Percentiles rank a stretch among this genome's conserved stretches.
Conservation (phyloP, 2,329 filamentous ascomycete genomes). For the Ciborinia camelliae region DNA sequence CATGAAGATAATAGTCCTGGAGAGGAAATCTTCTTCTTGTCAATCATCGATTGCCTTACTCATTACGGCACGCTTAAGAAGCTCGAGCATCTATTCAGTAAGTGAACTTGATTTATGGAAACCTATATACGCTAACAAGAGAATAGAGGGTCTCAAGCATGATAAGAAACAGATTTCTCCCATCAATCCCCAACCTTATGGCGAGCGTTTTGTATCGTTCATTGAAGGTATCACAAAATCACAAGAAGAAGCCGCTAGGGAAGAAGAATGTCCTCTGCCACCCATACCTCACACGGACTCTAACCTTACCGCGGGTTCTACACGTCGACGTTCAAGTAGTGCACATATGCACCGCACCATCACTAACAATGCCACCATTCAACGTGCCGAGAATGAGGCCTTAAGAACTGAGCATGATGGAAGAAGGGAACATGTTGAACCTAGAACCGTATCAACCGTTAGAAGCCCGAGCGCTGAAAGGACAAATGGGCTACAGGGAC, state of each 20-base stretch:
- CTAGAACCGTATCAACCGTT: slow-evolving; percentile 51
- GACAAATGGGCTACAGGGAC: slow-evolving; percentile 50
- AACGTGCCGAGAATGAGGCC: slow-evolving; percentile 34
- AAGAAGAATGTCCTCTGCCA: slow-evolving; percentile 39
- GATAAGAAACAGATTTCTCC: slow-evolving; percentile 88
- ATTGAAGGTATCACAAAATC: slow-evolving; percentile 90
- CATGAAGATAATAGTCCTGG: slow-evolving; percentile 82
- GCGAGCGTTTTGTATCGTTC: slow-evolving; percentile 90
- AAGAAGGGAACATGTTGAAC: slow-evolving; percentile 33
- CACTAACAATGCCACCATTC: slow-evolving; percentile 28
- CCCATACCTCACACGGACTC: slow-evolving; percentile 31
- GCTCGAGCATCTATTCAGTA: slow-evolving; percentile 87
- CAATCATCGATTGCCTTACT: slow-evolving; percentile 96
- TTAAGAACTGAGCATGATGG: slow-evolving; percentile 37
- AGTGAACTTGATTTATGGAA: slow-evolving; percentile 14
- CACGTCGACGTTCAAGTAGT: slow-evolving; percentile 28
- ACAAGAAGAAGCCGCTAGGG: slow-evolving; percentile 74
- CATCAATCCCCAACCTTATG: slow-evolving; percentile 84
- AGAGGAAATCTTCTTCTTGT: slow-evolving; percentile 95
- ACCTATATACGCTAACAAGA: slow-evolving; percentile 24
- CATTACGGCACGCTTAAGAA: slow-evolving; percentile 95
- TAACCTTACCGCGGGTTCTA: slow-evolving; percentile 29
- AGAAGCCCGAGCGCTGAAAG: slow-evolving; percentile 56
- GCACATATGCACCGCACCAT: slow-evolving; percentile 27
- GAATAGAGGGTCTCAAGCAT: slow-evolving; percentile 68